Evolutionary conservation across 164 flowering plant species (phyloP).

Genomic region (Aristolochia fimbriata): DNA sequence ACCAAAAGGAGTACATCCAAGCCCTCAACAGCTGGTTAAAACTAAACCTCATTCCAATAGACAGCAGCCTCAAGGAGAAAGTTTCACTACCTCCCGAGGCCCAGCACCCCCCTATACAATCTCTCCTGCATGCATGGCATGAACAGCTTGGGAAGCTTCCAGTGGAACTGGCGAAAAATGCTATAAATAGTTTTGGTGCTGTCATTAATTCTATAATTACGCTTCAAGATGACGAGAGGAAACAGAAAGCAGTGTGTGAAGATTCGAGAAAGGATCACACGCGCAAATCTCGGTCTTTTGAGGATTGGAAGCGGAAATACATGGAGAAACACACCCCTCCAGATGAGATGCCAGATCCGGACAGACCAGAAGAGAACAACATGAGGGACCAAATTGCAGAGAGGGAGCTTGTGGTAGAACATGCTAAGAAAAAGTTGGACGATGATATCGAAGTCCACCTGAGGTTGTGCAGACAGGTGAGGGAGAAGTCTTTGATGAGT

Average conservation of each 20-base stretch:
- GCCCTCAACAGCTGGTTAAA: slow-evolving; percentile 70
- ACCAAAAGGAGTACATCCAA: slow-evolving; percentile 57
- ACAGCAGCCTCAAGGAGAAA: slow-evolving; percentile 69
- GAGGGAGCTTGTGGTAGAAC: slow-evolving; percentile 45
- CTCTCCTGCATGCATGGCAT: slow-evolving; percentile 58
- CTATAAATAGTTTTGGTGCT: slow-evolving; percentile 59
- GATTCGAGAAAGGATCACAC: slow-evolving; percentile 52
- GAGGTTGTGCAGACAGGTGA: slow-evolving; percentile 61
- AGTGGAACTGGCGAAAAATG: slow-evolving; percentile 52
- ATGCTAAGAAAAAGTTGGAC: slow-evolving; percentile 56
- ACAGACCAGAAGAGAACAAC: slow-evolving; percentile 28
- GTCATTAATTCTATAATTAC: slow-evolving; percentile 44
- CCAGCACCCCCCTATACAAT: slow-evolving; percentile 53
- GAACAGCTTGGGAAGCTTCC: slow-evolving; percentile 71
- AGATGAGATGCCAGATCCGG: slow-evolving; percentile 40
- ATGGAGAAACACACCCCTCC: slow-evolving; percentile 16
- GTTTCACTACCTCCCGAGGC: slow-evolving; percentile 58
- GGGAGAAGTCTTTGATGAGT: slow-evolving; percentile 73
- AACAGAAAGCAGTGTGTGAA: slow-evolving; percentile 57
- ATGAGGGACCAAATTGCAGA: slow-evolving; percentile 48
- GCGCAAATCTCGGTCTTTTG: slow-evolving; percentile 45
- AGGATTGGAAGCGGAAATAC: slow-evolving; percentile 68
- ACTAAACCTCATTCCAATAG: slow-evolving; percentile 74
- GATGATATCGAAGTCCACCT: slow-evolving; percentile 59
- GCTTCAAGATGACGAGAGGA: slow-evolving; percentile 74